Base-by-base conservation (phyloP, 257 asterid species). In the Paraleonurus japonicus region DNA sequence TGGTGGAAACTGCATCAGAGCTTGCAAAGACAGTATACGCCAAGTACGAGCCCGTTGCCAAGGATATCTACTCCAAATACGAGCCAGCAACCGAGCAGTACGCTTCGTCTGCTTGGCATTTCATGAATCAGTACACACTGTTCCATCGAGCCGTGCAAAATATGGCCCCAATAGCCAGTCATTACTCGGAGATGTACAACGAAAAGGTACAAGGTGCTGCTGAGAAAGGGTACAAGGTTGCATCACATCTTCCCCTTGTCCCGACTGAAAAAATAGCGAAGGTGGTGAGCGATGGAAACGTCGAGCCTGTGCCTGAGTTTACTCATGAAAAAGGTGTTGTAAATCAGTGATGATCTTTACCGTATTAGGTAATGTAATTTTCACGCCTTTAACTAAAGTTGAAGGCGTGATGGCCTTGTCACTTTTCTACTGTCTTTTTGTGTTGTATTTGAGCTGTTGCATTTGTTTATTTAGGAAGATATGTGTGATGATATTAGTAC, bases 31-130 rank as follows among this genome's bases (percentile, higher is more conserved):
- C 79, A 16, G 90, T 84, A 5, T 87, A 85, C 16, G 76, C 81
- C 41, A 88, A 86, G 83, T 89, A 64, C 20, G 96, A 89, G 81
- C 96, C 95, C 0, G 81, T 88, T 27, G 96, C 96, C 62, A 92
- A 81, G 86, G 88, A 74, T 59, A 72, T 92, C 16, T 90, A 88
- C 89, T 20, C 85, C 72, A 92, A 92, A 76, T 92, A 84, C 1
- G 96, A 92, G 64, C 97, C 92, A 0, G 79, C 88, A 7, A 95
- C 96, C 0, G 96, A 88, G 96, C 88, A 81, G 23, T 85, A 84
- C 28, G 95, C 87, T 0, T 76, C 76, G 0, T 76, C 83, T 0
- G 82, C 88, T 0, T 92, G 96, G 96, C 81, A 65, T 12, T 78
- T 90, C 54, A 74, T 92, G 57, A 92, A 85, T 35, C 85, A 75